Base-by-base conservation (phyloP, 148 eudicot species). In the Fallopia convolvulus region DNA sequence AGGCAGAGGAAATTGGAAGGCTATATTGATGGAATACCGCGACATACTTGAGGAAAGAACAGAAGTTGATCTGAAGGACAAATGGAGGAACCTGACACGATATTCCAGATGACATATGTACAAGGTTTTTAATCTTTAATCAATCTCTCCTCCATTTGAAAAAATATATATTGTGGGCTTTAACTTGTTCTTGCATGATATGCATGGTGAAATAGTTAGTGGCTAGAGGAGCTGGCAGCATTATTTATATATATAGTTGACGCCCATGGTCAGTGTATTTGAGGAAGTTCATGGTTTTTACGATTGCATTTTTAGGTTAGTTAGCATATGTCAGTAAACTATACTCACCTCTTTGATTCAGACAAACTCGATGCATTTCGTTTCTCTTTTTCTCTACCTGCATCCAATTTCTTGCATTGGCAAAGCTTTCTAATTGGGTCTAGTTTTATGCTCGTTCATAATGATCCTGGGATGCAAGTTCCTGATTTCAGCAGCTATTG, bases 11-110 rank as follows among this genome's bases (percentile, higher is more conserved):
- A 83, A 75, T 74, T 94, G 97, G 97, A 87, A 83, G 88, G 4
- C 49, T 30, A 94, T 92, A 68, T 63, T 84, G 75, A 66, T 39
- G 41, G 20, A 75, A 0, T 77, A 86, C 55, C 80, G 76, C 4
- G 87, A 87, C 46, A 55, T 79, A 75, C 87, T 92, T 78, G 81
- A 80, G 72, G 91, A 82, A 3, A 87, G 97, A 86, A 89, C 96
- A 1, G 91, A 84, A 49, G 90, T 87, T 75, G 93, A 92, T 77
- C 87, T 92, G 83, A 94, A 92, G 77, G 98, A 94, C 85, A 94
- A 94, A 77, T 94, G 97, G 97, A 87, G 98, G 76, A 92, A 94
- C 78, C 4, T 94, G 89, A 80, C 70, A 0, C 81, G 58, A 40
- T 58, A 33, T 12, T 8, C 33, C 70, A 66, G n/a, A 4, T 66